Evolutionary conservation across 352 stramenopile genomes (phyloP).

Genomic region (Pythium aristosporum): DNA sequence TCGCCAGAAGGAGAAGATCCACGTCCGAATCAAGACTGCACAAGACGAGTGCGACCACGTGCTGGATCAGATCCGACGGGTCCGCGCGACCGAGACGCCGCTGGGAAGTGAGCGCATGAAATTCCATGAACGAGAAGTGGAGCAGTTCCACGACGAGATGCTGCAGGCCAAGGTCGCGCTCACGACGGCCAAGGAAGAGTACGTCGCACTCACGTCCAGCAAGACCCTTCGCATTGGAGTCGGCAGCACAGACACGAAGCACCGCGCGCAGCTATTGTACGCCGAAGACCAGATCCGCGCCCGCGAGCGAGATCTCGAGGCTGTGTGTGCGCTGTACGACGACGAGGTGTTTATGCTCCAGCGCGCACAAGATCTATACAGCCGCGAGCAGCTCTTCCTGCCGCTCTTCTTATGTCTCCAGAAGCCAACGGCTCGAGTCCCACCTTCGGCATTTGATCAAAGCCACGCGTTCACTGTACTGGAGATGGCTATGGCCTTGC

Average conservation of each 20-base stretch:
- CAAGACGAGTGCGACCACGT: constrained; percentile 36
- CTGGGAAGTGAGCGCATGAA: constrained; percentile 48
- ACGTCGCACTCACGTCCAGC: constrained; percentile 49
- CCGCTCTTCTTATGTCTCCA: constrained; percentile 56
- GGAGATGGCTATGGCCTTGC: constrained; percentile 44
- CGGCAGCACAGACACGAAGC: constrained; percentile 45
- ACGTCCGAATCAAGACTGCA: constrained; percentile 42
- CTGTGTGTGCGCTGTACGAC: constrained; percentile 47
- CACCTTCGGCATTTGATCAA: constrained; percentile 3
- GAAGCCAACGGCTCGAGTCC: neutral
- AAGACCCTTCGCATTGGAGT: constrained; percentile 37
- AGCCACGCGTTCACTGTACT: constrained; percentile 30
- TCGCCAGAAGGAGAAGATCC: constrained; percentile 42
- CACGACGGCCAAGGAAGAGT: constrained; percentile 60
- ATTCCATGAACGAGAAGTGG: constrained; percentile 65
- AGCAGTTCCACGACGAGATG: constrained; percentile 44
- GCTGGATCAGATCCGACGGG: constrained; percentile 35
- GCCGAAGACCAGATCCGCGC: constrained; percentile 71
- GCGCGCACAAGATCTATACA: constrained; percentile 51
- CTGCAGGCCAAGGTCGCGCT: constrained; percentile 48
- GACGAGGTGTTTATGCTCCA: constrained; percentile 75
- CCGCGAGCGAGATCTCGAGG: constrained; percentile 58
- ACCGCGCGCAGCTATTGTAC: constrained; percentile 68
- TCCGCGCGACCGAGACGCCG: constrained; percentile 45
- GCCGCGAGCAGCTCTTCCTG: constrained; percentile 65